These are phyloP conservation scores for Pholiota molesta DNA, from an alignment of 768 basidiomycete species.

Conservation along the genomic window DNA sequence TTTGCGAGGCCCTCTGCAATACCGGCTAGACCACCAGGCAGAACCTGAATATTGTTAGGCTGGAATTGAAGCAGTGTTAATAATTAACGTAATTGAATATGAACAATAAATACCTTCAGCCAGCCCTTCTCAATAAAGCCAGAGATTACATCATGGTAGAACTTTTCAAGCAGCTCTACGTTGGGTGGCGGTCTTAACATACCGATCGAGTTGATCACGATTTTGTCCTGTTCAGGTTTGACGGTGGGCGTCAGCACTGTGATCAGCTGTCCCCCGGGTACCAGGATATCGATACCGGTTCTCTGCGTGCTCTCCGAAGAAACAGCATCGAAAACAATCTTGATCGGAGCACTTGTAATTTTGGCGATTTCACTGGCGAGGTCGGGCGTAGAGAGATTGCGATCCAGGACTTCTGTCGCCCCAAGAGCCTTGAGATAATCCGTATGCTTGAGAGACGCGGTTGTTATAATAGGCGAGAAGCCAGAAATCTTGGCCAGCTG, in stretches of 20 bases:
- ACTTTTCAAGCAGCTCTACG: conserved; percentile 12
- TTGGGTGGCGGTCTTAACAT: conserved; percentile 17
- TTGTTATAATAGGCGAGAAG: conserved; percentile 45
- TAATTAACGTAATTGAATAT: not conserved
- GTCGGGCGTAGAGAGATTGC: conserved; percentile 16
- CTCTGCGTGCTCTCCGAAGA: conserved; percentile 25
- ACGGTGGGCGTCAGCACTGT: not conserved
- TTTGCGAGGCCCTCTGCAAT: conserved; percentile 2
- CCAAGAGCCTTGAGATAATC: conserved; percentile 37
- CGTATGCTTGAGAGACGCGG: conserved; percentile 33
- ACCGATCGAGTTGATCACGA: conserved; percentile 11
- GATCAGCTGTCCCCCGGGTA: conserved; percentile 14
- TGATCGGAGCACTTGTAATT: conserved; percentile 24
- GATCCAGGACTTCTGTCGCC: conserved; percentile 42
- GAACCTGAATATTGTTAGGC: conserved; percentile 2
- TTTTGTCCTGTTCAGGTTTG: conserved; percentile 15
- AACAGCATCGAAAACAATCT: conserved; percentile 30
- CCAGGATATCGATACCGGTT: conserved; percentile 27
- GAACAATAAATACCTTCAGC: conserved; percentile 20
- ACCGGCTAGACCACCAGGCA: conserved; percentile 2
- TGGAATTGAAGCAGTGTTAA: not conserved
- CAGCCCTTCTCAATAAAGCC: conserved; percentile 13
- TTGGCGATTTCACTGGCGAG: conserved; percentile 25
- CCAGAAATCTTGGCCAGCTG: conserved; percentile 44
- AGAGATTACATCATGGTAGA: conserved; percentile 20